Base-by-base conservation (phyloP, 768 basidiomycete genomes). In the Hygrocybe coccinea region DNA sequence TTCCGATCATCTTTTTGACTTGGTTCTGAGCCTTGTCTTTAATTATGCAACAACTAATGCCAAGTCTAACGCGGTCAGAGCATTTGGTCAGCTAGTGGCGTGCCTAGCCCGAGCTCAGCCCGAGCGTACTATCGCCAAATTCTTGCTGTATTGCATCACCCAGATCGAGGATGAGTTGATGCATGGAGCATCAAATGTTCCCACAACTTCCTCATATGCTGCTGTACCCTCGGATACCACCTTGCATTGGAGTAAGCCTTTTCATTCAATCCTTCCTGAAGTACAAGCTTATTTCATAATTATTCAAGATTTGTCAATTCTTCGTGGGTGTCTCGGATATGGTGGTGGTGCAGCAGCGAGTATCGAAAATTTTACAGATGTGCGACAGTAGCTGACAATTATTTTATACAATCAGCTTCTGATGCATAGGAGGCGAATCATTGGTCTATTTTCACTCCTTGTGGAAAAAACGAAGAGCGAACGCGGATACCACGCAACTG, bases 31-130 rank as follows among this genome's bases (percentile, higher is more conserved):
- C 60, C 76, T 95, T 44, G 85, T 94, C 39, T 87, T 78, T 62
- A 85, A 94, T 52, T 95, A 97, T 65, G 88, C 85, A 0, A 90
- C 87, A n/a, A 84, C 88, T 2, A 93, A 92, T 60, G 87, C 87
- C 2, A 90, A 91, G 63, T 85, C 91, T 39, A 97, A 97, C 67
- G 83, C 91, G n/a, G 90, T 95, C 50, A 79, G 86, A 57, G 89
- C 92, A 2, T 89, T 97, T 60, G 91, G 91, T 1, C 90, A 94
- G 59, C 81, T 97, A 10, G 81, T 97, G 36, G 82, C 86, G 15
- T 90, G 89, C 60, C 78, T 97, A 25, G 88, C 93, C 2, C 81
- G 89, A 37, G 86, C 87, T 11, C 78, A 83, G 55, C 87, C 94
- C 11, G 77, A 80, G 58, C 84, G 86, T 72, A 87, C 85, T 0